A percentile compares a stretch with the other conserved stretches of the same genome.
These are phyloP conservation scores for Cicer judaicum DNA, from an alignment of 306 rosid genomes.

Conservation along the genomic window DNA sequence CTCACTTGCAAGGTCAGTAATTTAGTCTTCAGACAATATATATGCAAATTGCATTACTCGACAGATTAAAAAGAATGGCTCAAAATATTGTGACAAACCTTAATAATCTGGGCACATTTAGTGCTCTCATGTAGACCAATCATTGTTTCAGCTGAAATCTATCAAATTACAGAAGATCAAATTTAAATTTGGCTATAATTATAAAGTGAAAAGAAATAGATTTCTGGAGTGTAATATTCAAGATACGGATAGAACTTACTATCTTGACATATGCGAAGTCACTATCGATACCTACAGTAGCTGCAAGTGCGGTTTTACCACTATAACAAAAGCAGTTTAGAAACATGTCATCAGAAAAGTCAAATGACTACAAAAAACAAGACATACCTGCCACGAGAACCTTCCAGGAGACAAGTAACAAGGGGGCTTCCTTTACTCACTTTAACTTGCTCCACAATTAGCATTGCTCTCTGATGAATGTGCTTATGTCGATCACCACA, in stretches of 20 bases:
- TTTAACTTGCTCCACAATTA: conserved; percentile 94
- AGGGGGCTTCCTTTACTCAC: conserved; percentile 95
- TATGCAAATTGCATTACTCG: not conserved
- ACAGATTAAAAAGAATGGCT: conserved; percentile 37
- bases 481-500: conserved; percentile 88
- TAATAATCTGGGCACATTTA: conserved; percentile 87
- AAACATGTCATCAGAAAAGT: conserved; percentile 38
- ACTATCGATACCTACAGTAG: conserved; percentile 95
- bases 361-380: conserved; percentile 30
- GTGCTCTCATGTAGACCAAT: conserved; percentile 96
- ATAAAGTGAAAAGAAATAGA: conserved; percentile 32
- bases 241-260: conserved; percentile 60
- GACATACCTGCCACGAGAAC: conserved; percentile 88
- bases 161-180: conserved; percentile 39
- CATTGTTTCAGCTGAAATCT: conserved; percentile 96
- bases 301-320: conserved; percentile 94
- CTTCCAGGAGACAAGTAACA: conserved; percentile 94
- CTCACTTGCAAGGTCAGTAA: conserved; percentile 35
- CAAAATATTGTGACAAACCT: conserved; percentile 66
- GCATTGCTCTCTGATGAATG: conserved; percentile 80
- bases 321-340: conserved; percentile 63
- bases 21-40: conserved; percentile 22
- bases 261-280: conserved; percentile 98
- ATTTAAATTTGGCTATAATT: conserved; percentile 35
- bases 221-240: conserved; percentile 38